Base-by-base conservation (phyloP, 176 grass and related monocot species). In the Urochloa ruziziensis region DNA sequence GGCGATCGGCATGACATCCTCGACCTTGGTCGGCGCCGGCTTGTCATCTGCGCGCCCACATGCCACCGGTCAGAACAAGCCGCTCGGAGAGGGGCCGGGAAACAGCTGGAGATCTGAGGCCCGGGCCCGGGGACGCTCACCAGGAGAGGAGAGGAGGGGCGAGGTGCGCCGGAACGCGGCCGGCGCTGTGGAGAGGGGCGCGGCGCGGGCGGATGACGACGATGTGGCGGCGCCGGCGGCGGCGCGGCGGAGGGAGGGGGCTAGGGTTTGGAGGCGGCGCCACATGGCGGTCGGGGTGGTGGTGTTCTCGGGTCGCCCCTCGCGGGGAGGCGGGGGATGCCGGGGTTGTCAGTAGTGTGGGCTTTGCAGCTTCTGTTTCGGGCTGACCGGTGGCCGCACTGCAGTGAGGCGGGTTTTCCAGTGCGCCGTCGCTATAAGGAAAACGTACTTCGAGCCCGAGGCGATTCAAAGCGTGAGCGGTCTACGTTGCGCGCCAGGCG, bases 1-100 rank as follows among this genome's bases (percentile, higher is more conserved):
- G 37, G 84, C 89, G 77, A 91, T 81, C 59, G 89, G 85, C 89
- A 91, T 61, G 80, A 87, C 89, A 62, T 87, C 84, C 85, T 87
- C 89, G 49, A 91, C 57, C 35, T 27, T 87, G 58, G 81, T 86
- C 71, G 66, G 70, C 70, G 52, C 69, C 10, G 86, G 69, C 3
- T 70, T 73, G 70, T 74, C 77, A 14, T 25, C 90, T 88, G 60
- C 84, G 54, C 62, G 30, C 44, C 2, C 67, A 25, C 53, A 36
- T 21, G 40, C 27, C 80, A 84, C 68, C 36, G 24, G 80, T 51
- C 67, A 80, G 53, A 71, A 47, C 62, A 18, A 13, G 17, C 34
- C 34, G 64, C 21, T 39, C 32, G 33, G 33, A 11, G 33, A 23
- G 63, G 63, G 37, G 8, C 33, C 4, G 10, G 10, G 63, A 36